These are phyloP conservation scores for Tulasnella sp. DNA, from an alignment of 768 basidiomycete species.

Conservation along the genomic window DNA sequence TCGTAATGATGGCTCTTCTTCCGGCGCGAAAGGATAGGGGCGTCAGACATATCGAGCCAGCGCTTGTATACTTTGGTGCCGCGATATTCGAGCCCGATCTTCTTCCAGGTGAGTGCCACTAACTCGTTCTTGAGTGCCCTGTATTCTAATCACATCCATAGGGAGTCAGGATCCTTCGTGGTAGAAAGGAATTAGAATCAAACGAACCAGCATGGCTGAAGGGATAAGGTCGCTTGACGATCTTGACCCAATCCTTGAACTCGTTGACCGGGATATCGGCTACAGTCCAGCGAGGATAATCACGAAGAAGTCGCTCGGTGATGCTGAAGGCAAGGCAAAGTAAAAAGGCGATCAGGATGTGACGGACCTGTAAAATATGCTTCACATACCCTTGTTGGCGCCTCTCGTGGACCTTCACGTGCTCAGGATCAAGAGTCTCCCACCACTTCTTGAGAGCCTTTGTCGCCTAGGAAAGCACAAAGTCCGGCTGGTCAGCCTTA, in stretches of 20 bases:
- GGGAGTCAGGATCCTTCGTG: not conserved
- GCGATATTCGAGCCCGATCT: not conserved
- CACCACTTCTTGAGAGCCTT: slow-evolving; percentile 2
- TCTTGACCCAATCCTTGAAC: not conserved
- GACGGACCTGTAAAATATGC: not conserved
- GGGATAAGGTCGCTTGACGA: not conserved
- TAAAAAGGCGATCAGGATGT: not conserved
- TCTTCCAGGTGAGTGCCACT: not conserved
- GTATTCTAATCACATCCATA: not conserved
- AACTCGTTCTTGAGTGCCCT: not conserved
- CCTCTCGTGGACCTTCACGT: not conserved
- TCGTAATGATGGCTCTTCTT: not conserved
- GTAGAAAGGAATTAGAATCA: not conserved
- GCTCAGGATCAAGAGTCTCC: not conserved
- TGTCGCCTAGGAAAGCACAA: not conserved
- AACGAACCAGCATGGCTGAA: not conserved
- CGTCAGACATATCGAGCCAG: not conserved
- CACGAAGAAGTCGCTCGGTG: not conserved
- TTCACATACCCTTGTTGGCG: not conserved
- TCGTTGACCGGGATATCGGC: not conserved
- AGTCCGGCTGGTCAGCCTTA: not conserved
- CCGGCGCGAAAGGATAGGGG: not conserved
- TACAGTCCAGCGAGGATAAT: not conserved
- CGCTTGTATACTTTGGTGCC: not conserved
- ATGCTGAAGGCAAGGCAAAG: not conserved